Percentiles rank a stretch among this genome's conserved stretches.
phyloP scores from a whole-genome alignment of 345 rosid species.

The Salix viminalis region DNA sequence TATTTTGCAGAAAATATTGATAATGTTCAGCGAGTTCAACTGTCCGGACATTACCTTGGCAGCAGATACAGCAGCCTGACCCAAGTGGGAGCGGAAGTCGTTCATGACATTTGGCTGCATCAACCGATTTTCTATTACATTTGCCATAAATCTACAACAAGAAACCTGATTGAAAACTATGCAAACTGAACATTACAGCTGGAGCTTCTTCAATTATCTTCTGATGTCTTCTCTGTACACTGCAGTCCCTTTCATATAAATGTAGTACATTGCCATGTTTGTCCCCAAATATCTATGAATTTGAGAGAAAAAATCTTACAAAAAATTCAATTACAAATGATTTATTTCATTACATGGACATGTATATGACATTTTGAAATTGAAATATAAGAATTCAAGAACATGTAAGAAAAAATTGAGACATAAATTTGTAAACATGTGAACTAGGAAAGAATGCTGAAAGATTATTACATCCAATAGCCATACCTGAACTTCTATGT shows the following conservation, averaged over 20 bases:
- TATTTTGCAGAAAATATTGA: not conserved
- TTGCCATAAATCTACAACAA: slow-evolving; percentile 15
- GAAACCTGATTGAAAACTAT: slow-evolving; percentile 25
- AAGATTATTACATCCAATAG: not conserved
- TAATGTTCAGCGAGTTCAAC: slow-evolving; percentile 6
- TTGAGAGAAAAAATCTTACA: slow-evolving; percentile 6
- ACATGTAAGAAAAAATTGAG: not conserved
- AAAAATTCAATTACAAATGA: slow-evolving; percentile 10
- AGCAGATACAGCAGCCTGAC: slow-evolving; percentile 88
- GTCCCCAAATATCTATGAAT: slow-evolving; percentile 73
- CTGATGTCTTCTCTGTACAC: slow-evolving; percentile 94
- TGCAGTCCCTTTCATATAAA: slow-evolving; percentile 92
- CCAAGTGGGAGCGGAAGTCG: slow-evolving; percentile 64
- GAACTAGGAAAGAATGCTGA: not conserved
- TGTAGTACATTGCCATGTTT: slow-evolving; percentile 71
- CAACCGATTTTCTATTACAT: slow-evolving; percentile 25
- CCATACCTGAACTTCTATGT: slow-evolving; percentile 89
- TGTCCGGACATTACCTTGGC: slow-evolving; percentile 57
- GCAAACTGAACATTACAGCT: slow-evolving; percentile 56
- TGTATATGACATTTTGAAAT: not conserved
- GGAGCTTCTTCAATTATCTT: slow-evolving; percentile 99
- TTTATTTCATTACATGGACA: not conserved
- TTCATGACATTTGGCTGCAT: slow-evolving; percentile 77
- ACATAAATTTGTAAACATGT: not conserved
- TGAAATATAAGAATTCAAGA: not conserved